These are phyloP conservation scores for Coccinonectria pachysandricola DNA, from an alignment of 2,329 filamentous ascomycete genomes.

Conservation along the genomic window DNA sequence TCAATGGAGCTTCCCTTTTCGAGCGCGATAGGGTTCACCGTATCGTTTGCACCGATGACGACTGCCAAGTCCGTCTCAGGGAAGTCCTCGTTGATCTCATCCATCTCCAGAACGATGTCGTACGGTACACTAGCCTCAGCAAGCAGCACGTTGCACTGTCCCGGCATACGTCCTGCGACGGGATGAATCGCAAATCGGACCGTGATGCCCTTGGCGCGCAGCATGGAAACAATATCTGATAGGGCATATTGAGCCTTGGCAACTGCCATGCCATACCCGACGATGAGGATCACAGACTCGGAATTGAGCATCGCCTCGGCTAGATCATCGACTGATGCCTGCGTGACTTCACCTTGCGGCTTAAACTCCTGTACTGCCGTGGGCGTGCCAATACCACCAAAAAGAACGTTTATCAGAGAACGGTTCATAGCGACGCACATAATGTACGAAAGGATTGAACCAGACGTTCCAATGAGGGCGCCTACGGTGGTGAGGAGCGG, in stretches of 20 bases:
- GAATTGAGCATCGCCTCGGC: slow-evolving; percentile 65
- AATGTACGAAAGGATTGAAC: slow-evolving; percentile 81
- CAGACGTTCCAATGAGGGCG: slow-evolving; percentile 77
- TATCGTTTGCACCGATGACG: slow-evolving; percentile 87
- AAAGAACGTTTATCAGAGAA: slow-evolving; percentile 78
- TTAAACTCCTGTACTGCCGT: slow-evolving; percentile 53
- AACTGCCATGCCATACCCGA: slow-evolving; percentile 90
- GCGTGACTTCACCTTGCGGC: slow-evolving; percentile 69
- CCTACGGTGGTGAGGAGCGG: slow-evolving; percentile 76
- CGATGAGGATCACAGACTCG: slow-evolving; percentile 79
- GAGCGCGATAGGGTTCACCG: slow-evolving; percentile 80
- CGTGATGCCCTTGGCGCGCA: slow-evolving; percentile 66
- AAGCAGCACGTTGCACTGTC: slow-evolving; percentile 83
- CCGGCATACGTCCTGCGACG: slow-evolving; percentile 84
- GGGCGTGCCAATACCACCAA: slow-evolving; percentile 65
- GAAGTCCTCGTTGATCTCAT: slow-evolving; percentile 93
- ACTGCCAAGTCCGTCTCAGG: slow-evolving; percentile 74
- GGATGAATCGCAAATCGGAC: slow-evolving; percentile 87
- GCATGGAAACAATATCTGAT: slow-evolving; percentile 64
- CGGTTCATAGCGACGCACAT: slow-evolving; percentile 88
- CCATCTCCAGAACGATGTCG: slow-evolving; percentile 90
- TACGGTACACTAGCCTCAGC: slow-evolving; percentile 84
- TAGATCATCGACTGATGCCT: slow-evolving; percentile 71
- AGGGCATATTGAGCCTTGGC: slow-evolving; percentile 90
- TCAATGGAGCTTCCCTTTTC: slow-evolving; percentile 77